Conservation (phyloP, 192 early-diverging fungal genomes). For the Chytriomyces sp. region DNA sequence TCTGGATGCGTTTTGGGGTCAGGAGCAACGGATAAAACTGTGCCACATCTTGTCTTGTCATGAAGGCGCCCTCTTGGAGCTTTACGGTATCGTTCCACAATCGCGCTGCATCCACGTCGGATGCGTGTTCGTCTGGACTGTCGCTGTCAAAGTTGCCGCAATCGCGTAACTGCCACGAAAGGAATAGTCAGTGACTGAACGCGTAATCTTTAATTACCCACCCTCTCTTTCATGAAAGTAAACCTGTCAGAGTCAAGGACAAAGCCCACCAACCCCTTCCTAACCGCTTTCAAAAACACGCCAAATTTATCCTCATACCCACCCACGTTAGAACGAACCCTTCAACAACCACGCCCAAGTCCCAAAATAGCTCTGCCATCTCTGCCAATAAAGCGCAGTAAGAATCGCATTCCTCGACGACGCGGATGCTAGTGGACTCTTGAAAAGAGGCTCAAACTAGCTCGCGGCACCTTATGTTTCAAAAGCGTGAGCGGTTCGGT, state of each 20-base stretch:
- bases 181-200: too few species aligned
- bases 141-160: slow-evolving; percentile 79
- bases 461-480: slow-evolving; percentile 84
- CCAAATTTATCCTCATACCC: slow-evolving; percentile 89
- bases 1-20: slow-evolving; percentile 75
- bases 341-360: slow-evolving; percentile 68
- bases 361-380: slow-evolving; percentile 80
- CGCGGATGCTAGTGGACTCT: slow-evolving; percentile 69
- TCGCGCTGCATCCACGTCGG: slow-evolving; percentile 74
- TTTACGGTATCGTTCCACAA: slow-evolving; percentile 81
- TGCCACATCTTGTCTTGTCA: too few species aligned
- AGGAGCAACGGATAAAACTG: slow-evolving; percentile 35
- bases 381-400: slow-evolving; percentile 77
- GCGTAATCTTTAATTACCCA: slow-evolving; percentile 18
- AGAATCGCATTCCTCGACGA: slow-evolving; percentile 71
- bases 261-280: slow-evolving; percentile 66
- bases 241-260: slow-evolving; percentile 71
- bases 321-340: slow-evolving; percentile 65
- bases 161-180: slow-evolving; percentile 57
- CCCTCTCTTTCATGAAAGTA: slow-evolving; percentile 71
- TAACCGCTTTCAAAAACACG: slow-evolving; percentile 68
- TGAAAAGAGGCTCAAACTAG: slow-evolving; percentile 68
- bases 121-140: slow-evolving; percentile 77
- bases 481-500: background rate
- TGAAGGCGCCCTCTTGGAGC: slow-evolving; percentile 35